Evolutionary conservation across 2,329 filamentous ascomycete species (phyloP), one percentile per base, ranked within the genome.

Genomic region (Monilinia polystroma): DNA sequence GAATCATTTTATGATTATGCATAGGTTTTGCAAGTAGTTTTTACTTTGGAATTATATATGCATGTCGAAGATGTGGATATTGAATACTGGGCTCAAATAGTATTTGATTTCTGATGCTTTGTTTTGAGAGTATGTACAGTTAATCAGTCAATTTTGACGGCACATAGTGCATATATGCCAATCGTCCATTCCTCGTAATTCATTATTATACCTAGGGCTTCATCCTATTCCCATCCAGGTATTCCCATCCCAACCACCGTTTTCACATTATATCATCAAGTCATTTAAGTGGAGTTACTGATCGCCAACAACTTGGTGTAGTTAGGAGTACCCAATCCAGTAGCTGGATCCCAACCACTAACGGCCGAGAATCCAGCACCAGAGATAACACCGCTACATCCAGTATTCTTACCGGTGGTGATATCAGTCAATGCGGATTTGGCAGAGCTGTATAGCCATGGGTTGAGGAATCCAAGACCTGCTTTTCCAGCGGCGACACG

Each of bases 401-500:
- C 80, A 7, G 72, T 73, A 23, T 76, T 79, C 62, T 75, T 77
- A 7, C 80, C 80, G 0, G 56, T 68, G 1, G 74, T 77, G 45
- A 81, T 78, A 72, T 82, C 80, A 10, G 76, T 80, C 45, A 81
- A 72, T 0, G 78, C 83, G 35, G 74, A 73, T 32, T 71, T 74
- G 20, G 72, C 76, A 55, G 67, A 73, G 23, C 72, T 71, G 69
- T 81, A 81, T 49, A 81, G 63, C 79, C 78, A 80, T 8, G 80
- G 80, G 70, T 81, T 82, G 70, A 81, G 71, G 72, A 80, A 81
- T 2, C 80, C 80, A 4, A 81, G 72, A 0, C 77, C 73, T 10
- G 73, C 71, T 74, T 83, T 81, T 2, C 84, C 84, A 26, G 78
- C 78, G 0, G 81, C 78, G 18, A 89, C 74, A 18, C 86, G 78